Conservation (phyloP, 2,329 filamentous ascomycete species). For the Polychaeton citri region DNA sequence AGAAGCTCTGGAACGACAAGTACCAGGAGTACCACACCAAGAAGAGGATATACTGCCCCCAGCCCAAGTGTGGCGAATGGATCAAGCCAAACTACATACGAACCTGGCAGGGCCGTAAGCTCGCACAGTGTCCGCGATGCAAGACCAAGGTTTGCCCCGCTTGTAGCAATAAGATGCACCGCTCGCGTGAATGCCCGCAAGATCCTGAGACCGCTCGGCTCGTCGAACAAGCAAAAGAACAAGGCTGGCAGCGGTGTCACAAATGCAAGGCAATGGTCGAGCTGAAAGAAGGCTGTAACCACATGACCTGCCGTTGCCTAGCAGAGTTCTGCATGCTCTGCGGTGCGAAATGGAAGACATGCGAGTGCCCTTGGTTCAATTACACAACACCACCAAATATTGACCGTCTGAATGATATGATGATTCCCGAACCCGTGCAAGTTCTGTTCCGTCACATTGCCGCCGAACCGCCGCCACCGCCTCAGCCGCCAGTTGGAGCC, state of each 20-base stretch:
- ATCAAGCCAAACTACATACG: slow-evolving; percentile 61
- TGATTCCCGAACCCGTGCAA: slow-evolving; percentile 30
- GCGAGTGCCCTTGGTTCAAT: slow-evolving; percentile 71
- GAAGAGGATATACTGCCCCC: slow-evolving; percentile 67
- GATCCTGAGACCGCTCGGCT: slow-evolving; percentile 53
- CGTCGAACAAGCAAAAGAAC: slow-evolving; percentile 50
- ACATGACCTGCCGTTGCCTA: slow-evolving; percentile 75
- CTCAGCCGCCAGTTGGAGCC: slow-evolving; percentile 1
- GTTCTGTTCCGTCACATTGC: slow-evolving; percentile 22
- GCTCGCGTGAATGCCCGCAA: slow-evolving; percentile 52
- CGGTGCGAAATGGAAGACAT: slow-evolving; percentile 68
- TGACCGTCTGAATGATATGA: slow-evolving; percentile 43
- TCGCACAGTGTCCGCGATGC: slow-evolving; percentile 58
- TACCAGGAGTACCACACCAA: slow-evolving; percentile 62
- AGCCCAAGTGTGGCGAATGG: slow-evolving; percentile 60
- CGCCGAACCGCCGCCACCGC: slow-evolving; percentile 29
- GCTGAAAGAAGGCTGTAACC: slow-evolving; percentile 70
- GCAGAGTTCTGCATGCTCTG: slow-evolving; percentile 84
- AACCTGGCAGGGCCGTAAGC: slow-evolving; percentile 44
- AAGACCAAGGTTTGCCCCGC: slow-evolving; percentile 58
- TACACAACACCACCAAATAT: slow-evolving; percentile 36
- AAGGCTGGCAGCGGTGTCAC: slow-evolving; percentile 65
- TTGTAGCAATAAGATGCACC: slow-evolving; percentile 67
- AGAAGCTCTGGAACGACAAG: slow-evolving; percentile 67
- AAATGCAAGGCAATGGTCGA: slow-evolving; percentile 64